Percentiles rank a stretch among this genome's conserved stretches.
phyloP scores from a whole-genome alignment of 768 basidiomycete species.

The Phaeotremella skinneri region DNA sequence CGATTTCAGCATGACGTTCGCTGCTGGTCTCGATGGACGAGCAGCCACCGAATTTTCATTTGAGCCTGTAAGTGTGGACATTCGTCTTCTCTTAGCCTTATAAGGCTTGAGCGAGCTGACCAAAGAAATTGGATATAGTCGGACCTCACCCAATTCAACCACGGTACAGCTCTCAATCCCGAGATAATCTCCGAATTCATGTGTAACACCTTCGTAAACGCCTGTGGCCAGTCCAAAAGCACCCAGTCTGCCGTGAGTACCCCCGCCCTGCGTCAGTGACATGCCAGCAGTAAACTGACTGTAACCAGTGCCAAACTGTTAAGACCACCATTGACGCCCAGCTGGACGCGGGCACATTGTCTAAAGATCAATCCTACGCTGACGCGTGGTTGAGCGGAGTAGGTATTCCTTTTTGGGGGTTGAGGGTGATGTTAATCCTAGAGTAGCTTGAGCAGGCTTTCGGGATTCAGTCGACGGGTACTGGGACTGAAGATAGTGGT shows the following conservation, averaged over 20 bases:
- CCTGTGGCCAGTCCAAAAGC: constrained; percentile 31
- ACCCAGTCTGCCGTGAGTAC: constrained; percentile 25
- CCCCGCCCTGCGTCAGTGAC: neutral
- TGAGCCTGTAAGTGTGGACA: constrained; percentile 13
- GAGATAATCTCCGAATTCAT: constrained; percentile 31
- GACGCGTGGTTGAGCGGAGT: constrained; percentile 36
- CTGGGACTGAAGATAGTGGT: constrained; percentile 4
- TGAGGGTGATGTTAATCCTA: constrained; percentile 1
- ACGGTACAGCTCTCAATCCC: constrained; percentile 38
- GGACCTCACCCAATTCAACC: constrained; percentile 32
- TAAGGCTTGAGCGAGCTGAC: neutral
- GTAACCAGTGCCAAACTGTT: constrained; percentile 27
- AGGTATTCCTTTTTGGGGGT: constrained; percentile 1
- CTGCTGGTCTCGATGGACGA: constrained; percentile 22
- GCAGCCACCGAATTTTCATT: constrained; percentile 31
- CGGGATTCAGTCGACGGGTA: constrained; percentile 29
- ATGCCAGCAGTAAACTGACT: neutral
- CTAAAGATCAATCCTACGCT: constrained; percentile 28
- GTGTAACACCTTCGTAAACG: constrained; percentile 44
- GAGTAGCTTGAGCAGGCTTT: constrained; percentile 32
- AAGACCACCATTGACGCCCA: constrained; percentile 20
- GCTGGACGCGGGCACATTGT: constrained; percentile 18
- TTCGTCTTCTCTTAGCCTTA: neutral
- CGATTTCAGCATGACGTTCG: constrained; percentile 34
- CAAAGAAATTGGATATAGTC: neutral